A percentile compares a stretch with the other conserved stretches of the same genome.
Conservation (phyloP, 352 stramenopile species). For the Blastocystis sp. region DNA sequence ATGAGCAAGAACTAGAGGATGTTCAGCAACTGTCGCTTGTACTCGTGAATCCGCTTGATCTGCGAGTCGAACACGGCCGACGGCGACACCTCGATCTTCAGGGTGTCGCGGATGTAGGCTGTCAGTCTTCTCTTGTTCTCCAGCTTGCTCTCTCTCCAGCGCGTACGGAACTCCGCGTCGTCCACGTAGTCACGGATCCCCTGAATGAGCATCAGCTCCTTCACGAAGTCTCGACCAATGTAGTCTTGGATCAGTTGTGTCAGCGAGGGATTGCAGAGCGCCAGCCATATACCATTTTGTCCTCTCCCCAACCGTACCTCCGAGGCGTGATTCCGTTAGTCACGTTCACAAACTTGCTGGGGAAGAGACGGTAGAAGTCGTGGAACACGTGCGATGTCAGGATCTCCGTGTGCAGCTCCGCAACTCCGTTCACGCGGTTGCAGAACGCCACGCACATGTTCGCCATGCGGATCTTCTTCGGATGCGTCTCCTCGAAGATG, state of each 20-base stretch:
- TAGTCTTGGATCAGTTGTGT: slow-evolving; percentile 48
- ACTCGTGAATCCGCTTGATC: slow-evolving; percentile 61
- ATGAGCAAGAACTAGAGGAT: slow-evolving; percentile 22
- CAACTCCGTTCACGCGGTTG: slow-evolving; percentile 61
- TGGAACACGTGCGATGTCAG: slow-evolving; percentile 58
- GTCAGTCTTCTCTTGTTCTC: slow-evolving; percentile 55
- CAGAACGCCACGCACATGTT: slow-evolving; percentile 58
- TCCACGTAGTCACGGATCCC: slow-evolving; percentile 53
- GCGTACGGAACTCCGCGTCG: slow-evolving; percentile 44
- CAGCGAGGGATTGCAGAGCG: slow-evolving; percentile 58
- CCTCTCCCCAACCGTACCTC: neutral
- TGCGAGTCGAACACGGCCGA: slow-evolving; percentile 58
- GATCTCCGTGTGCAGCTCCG: slow-evolving; percentile 59
- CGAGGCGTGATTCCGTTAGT: slow-evolving; percentile 61
- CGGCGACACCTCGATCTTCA: slow-evolving; percentile 28
- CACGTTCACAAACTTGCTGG: slow-evolving; percentile 61
- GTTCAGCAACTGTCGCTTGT: slow-evolving; percentile 61
- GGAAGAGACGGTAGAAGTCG: slow-evolving; percentile 59
- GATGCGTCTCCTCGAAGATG: slow-evolving; percentile 59
- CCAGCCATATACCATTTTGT: slow-evolving; percentile 54
- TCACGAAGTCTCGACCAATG: slow-evolving; percentile 56
- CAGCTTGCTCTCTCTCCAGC: slow-evolving; percentile 58
- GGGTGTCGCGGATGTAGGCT: slow-evolving; percentile 21
- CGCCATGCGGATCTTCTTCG: slow-evolving; percentile 60
- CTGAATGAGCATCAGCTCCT: slow-evolving; percentile 47